Base-by-base conservation (phyloP, 371 early-diverging fungal species). In the Sporodiniella umbellata region DNA sequence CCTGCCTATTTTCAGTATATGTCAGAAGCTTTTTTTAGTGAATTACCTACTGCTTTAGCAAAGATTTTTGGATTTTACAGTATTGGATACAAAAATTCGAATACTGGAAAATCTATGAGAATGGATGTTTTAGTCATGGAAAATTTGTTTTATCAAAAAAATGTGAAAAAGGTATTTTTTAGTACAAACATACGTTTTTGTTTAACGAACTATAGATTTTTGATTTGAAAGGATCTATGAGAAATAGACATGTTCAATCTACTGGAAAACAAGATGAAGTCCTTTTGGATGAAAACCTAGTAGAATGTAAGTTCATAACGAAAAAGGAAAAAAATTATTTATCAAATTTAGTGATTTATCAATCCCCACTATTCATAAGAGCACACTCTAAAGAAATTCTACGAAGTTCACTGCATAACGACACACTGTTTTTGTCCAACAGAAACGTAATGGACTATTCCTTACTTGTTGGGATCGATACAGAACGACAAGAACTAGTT, bases 401-500 rank as follows among this genome's bases (percentile, higher is more conserved):
- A 14, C 75, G 80, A 33, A 87, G 84, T 12, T 90, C 94, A 4
- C 68, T 98, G 0, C 86, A 82, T 53, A 95, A 95, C 55, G 98
- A 98, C 61, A 94, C 96, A 0, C 66, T 90, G 15, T 98, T 98
- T 60, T 60, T 98, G 52, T 87, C 87, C 7, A 83, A 79, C 43
- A 75, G 88, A 54, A 91, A 95, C 55, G 94, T 98, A 22, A 96
- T 98, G 96, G 98, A 98, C 67, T 98, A 98, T 60, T 94, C 96
- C 5, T 78, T 98, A 18, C 66, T 98, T 24, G 94, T 95, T 0
- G 98, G 96, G 2, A 87, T 98, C 42, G 95, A 94, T 55, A 88
- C 88, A 25, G 83, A 88, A 21, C 68, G 75, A 7, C 81, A 85
- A 25, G 93, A 98, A 68, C 64, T 98, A 8, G 85, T 96, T 11